Percentiles rank a stretch among this genome's conserved stretches.
Evolutionary conservation across 176 grass and related monocot species (phyloP).

Genomic region (Carex scoparia): DNA sequence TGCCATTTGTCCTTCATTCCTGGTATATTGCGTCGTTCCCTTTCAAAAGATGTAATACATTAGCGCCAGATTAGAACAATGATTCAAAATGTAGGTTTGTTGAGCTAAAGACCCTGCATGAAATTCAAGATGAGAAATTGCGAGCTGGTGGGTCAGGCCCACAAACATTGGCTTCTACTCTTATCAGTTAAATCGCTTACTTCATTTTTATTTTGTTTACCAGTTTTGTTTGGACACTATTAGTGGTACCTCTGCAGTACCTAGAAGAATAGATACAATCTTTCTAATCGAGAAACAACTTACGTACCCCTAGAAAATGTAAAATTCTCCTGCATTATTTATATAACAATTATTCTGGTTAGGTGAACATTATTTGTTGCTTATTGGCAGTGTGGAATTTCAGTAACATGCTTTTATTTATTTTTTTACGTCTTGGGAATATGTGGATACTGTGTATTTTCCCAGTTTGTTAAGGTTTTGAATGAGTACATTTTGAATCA

Average conservation of each 20-base stretch:
- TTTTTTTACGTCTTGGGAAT: neutral
- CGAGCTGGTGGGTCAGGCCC: slow-evolving; percentile 48
- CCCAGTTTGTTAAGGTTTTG: neutral
- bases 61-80: neutral
- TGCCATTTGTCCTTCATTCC: neutral
- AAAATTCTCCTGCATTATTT: neutral
- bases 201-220: neutral
- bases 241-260: neutral
- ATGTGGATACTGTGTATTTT: neutral
- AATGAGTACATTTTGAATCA: neutral
- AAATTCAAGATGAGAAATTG: slow-evolving; percentile 81
- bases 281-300: neutral
- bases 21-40: neutral
- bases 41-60: neutral
- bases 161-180: slow-evolving; percentile 78
- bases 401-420: neutral
- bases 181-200: slow-evolving; percentile 52
- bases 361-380: neutral
- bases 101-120: slow-evolving; percentile 66
- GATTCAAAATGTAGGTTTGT: slow-evolving; percentile 50
- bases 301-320: neutral
- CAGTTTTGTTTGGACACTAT: neutral
- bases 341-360: neutral
- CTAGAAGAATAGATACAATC: slow-evolving; percentile 1
- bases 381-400: neutral